Percentiles rank a stretch among this genome's conserved stretches.
phyloP scores from a whole-genome alignment of 331 rosid genomes.

The Malus hybrid region DNA sequence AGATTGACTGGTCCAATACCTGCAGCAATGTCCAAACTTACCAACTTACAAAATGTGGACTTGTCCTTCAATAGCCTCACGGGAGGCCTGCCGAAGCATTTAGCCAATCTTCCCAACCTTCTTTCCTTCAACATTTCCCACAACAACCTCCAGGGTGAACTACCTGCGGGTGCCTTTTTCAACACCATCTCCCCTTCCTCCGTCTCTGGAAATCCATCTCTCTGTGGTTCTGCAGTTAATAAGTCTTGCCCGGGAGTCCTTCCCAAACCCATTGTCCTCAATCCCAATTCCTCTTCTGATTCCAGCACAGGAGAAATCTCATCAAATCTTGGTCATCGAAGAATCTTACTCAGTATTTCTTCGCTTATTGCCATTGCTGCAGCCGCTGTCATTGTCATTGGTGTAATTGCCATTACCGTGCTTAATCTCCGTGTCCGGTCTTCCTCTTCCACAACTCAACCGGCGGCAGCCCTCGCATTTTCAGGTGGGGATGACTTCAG shows the following conservation, averaged over 20 bases:
- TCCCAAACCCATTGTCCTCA: slow-evolving; percentile 94
- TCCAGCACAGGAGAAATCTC: slow-evolving; percentile 36
- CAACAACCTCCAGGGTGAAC: slow-evolving; percentile 87
- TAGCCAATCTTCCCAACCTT: slow-evolving; percentile 82
- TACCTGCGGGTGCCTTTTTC: slow-evolving; percentile 87
- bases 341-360: slow-evolving; percentile 93
- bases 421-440: slow-evolving; percentile 84
- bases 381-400: slow-evolving; percentile 85
- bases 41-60: slow-evolving; percentile 65
- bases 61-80: slow-evolving; percentile 63
- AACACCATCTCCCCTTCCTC: slow-evolving; percentile 77
- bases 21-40: slow-evolving; percentile 60
- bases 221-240: slow-evolving; percentile 83
- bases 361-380: slow-evolving; percentile 98
- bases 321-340: slow-evolving; percentile 52
- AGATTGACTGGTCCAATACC: slow-evolving; percentile 62
- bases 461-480: slow-evolving; percentile 56
- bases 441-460: slow-evolving; percentile 47
- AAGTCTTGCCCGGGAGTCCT: slow-evolving; percentile 76
- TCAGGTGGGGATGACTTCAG: slow-evolving; percentile 90
- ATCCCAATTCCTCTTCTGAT: slow-evolving; percentile 80
- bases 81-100: slow-evolving; percentile 81
- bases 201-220: slow-evolving; percentile 73
- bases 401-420: slow-evolving; percentile 90
- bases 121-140: slow-evolving; percentile 77